Evolutionary conservation across 2,329 filamentous ascomycete species (phyloP).

Genomic region (Aspergillus brasiliensis): DNA sequence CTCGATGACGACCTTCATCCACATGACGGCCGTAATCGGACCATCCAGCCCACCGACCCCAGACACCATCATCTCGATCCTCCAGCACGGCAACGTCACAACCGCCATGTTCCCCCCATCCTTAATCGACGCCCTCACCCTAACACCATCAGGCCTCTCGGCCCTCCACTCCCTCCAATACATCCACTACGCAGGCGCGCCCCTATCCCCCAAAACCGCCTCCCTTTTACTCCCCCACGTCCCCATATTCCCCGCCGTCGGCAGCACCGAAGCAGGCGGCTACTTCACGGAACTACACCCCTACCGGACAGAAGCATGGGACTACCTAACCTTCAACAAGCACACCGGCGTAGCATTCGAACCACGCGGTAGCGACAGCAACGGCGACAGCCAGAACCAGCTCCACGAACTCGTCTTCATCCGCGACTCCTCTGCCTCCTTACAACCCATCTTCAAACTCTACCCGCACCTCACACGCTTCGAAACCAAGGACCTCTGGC

Average conservation of each 20-base stretch:
- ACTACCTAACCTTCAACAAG: slow-evolving; percentile 23
- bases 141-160: slow-evolving; percentile 12
- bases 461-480: slow-evolving; percentile 23
- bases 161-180: slow-evolving; percentile 18
- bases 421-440: slow-evolving; percentile 10
- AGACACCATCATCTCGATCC: slow-evolving; percentile 16
- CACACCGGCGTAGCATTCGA: slow-evolving; percentile 18
- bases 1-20: slow-evolving; percentile 17
- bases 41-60: slow-evolving; percentile 18
- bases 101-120: slow-evolving; percentile 23
- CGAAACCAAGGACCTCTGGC: slow-evolving; percentile 27
- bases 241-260: slow-evolving; percentile 23
- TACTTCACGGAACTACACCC: slow-evolving; percentile 18
- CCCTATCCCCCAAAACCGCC: slow-evolving; percentile 28
- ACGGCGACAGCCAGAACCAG: too few relatives aligned
- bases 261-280: slow-evolving; percentile 25
- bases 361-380: slow-evolving; percentile 8
- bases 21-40: slow-evolving; percentile 21
- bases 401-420: slow-evolving; percentile 29
- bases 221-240: slow-evolving; percentile 22
- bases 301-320: slow-evolving; percentile 17
- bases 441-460: slow-evolving; percentile 24
- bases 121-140: slow-evolving; percentile 26
- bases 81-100: slow-evolving; percentile 19
- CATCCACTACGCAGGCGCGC: slow-evolving; percentile 26